Base-by-base conservation (phyloP, 441 rosid genomes). In the Pelargonium cotyledonis region DNA sequence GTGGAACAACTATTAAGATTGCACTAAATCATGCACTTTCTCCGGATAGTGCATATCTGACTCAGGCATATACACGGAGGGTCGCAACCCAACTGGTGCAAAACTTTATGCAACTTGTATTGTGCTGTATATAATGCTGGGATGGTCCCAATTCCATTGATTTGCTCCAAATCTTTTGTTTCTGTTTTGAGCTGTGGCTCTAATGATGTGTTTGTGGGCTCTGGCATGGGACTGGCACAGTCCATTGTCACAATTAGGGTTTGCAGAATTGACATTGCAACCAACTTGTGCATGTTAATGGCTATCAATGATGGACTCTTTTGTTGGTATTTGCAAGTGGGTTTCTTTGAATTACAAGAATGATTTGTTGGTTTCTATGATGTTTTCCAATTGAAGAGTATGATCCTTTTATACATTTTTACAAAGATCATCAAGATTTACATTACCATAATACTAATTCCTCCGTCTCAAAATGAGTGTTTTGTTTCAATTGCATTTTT, bases 81-180 rank as follows among this genome's bases (percentile, higher is more conserved):
- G 16, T 47, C 55, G 15, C 5, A 12, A 11, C 15, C 55, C 55
- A 47, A 47, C 43, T 38, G 43, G 43, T 38, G 43, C 43, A 38
- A 38, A 38, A 38, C 43, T 38, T 38, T 38, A 38, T 38, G 43
- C 43, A 38, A 38, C 43, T 38, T 38, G 43, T 38, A 38, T 38
- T 6, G 43, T 38, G 7, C 7, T 6, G 43, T 38, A 38, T 0
- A 38, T 38, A 47, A 55, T 19, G 61, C 61, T 55, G 5, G 61
- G 10, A 0, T 57, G 21, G 29, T 51, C 58, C 19, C 43, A 38
- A 2, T 46, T 0, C 6, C 10, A 46, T 51, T 15, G 58, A 21
- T 51, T 15, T 51, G 21, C 58, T 47, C 58, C 58, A 51, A 51
- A 51, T 51, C 58, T 51, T 51, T 51, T 10, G 10, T 57, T 57